A percentile compares a stretch with the other conserved stretches of the same genome.
Evolutionary conservation across 139 green algal genomes (phyloP).

Genomic region (Trebouxia sp.): DNA sequence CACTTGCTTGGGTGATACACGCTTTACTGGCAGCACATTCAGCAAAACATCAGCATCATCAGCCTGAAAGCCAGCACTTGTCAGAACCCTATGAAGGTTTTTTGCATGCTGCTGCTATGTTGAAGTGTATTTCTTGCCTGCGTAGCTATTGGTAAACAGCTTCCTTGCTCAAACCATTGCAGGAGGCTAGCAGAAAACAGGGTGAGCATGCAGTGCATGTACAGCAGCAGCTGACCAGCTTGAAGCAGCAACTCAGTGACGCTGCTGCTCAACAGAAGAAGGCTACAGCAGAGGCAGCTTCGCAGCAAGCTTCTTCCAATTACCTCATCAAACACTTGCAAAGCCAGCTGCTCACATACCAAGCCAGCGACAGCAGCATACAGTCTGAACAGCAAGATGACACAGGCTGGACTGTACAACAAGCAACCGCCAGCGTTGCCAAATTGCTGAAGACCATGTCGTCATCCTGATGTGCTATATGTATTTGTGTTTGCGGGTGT

Average conservation of each 20-base stretch:
- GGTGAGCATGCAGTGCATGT: background rate
- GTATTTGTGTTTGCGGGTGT: too few species aligned
- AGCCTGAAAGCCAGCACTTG: too few species aligned
- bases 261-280: background rate
- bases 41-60: too few species aligned
- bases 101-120: too few species aligned
- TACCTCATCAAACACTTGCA: slow-evolving; percentile 19
- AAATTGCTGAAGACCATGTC: background rate
- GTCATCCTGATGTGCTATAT: background rate
- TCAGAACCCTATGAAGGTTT: too few species aligned
- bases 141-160: too few species aligned
- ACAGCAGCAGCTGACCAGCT: background rate
- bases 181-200: background rate
- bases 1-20: too few species aligned
- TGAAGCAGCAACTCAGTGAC: background rate
- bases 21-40: too few species aligned
- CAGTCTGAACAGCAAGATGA: background rate
- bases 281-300: slow-evolving; percentile 20
- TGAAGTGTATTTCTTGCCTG: too few species aligned
- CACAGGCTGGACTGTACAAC: background rate
- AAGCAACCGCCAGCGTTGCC: slow-evolving; percentile 4
- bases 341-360: background rate
- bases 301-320: background rate
- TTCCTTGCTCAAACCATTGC: background rate
- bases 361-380: background rate